Conservation (phyloP, 2,329 filamentous ascomycete species). For the Chaetothyriales sp. region DNA sequence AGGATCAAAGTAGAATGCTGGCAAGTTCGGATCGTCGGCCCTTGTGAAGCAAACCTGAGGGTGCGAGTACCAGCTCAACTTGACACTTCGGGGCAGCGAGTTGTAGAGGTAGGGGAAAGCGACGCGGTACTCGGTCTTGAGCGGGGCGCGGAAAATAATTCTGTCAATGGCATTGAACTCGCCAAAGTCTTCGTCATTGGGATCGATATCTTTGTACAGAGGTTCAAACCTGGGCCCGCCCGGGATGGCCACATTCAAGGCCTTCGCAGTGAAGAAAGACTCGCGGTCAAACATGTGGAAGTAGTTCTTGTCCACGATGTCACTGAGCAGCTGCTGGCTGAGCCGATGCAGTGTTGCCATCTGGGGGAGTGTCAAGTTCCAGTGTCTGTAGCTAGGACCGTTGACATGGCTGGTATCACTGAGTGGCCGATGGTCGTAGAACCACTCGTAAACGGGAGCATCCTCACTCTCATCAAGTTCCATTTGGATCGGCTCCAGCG, state of each 20-base stretch:
- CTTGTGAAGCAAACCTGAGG: conserved; percentile 85
- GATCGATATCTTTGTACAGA: conserved; percentile 94
- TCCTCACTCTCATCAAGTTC: conserved; percentile 92
- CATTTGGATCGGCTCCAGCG: conserved; percentile 94
- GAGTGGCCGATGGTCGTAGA: conserved; percentile 86
- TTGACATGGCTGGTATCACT: conserved; percentile 88
- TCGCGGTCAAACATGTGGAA: conserved; percentile 94
- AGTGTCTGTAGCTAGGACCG: conserved; percentile 87
- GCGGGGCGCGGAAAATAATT: conserved; percentile 92
- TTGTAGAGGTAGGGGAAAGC: conserved; percentile 94
- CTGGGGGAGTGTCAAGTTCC: conserved; percentile 84
- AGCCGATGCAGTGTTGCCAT: conserved; percentile 92
- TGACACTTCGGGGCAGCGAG: conserved; percentile 83
- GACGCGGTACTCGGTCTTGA: conserved; percentile 88
- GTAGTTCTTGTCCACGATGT: conserved; percentile 91
- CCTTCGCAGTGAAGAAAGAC: conserved; percentile 90
- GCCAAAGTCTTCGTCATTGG: conserved; percentile 97
- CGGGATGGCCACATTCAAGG: conserved; percentile 92
- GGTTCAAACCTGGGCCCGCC: conserved; percentile 94
- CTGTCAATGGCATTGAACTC: conserved; percentile 99
- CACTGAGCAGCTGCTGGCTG: conserved; percentile 77
- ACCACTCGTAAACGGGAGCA: conserved; percentile 82
- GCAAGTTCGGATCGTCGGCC: conserved; percentile 73
- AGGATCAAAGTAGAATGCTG: conserved; percentile 96
- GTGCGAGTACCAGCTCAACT: conserved; percentile 83